Percentiles rank a stretch among this genome's conserved stretches.
These are phyloP conservation scores for Strobilomyces confusus DNA, from an alignment of 768 basidiomycete species.

Conservation along the genomic window DNA sequence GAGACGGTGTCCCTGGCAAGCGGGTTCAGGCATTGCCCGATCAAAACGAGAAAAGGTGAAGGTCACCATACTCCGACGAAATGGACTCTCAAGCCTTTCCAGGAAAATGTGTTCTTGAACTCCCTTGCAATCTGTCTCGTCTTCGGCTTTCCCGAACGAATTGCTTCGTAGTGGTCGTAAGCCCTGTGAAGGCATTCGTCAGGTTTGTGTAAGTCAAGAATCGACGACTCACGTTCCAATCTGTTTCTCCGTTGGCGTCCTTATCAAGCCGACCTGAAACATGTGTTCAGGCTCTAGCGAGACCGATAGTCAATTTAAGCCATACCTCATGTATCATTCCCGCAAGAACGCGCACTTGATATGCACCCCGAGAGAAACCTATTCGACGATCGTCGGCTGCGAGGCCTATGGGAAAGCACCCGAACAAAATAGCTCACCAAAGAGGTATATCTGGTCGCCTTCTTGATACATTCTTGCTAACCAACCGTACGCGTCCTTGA, in stretches of 20 bases:
- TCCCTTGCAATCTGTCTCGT: conserved; percentile 11
- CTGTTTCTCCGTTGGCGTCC: conserved; percentile 21
- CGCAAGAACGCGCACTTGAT: conserved; percentile 37
- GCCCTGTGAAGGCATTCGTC: conserved; percentile 5
- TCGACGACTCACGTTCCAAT: conserved; percentile 15
- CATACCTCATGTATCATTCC: conserved; percentile 39
- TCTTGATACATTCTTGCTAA: conserved; percentile 27
- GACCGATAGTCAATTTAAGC: too few relatives aligned
- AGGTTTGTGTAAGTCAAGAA: neutral
- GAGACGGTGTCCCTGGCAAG: conserved; percentile 12
- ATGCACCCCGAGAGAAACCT: conserved; percentile 45
- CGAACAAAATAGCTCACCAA: conserved; percentile 21
- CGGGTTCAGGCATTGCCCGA: neutral
- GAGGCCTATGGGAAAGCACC: neutral
- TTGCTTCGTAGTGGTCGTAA: conserved; percentile 12
- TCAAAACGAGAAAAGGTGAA: neutral
- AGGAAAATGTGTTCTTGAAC: conserved; percentile 41
- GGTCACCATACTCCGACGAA: conserved; percentile 5
- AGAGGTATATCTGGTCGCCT: conserved; percentile 35
- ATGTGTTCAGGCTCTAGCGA: neutral
- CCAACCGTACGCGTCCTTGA: conserved; percentile 34
- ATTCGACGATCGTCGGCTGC: neutral
- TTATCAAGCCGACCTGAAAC: conserved; percentile 3
- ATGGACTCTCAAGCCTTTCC: conserved; percentile 3
- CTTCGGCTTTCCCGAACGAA: conserved; percentile 11